A percentile compares a stretch with the other conserved stretches of the same genome.
Conservation (phyloP, 2,329 filamentous ascomycete species). For the Microdochium trichocladiopsis region DNA sequence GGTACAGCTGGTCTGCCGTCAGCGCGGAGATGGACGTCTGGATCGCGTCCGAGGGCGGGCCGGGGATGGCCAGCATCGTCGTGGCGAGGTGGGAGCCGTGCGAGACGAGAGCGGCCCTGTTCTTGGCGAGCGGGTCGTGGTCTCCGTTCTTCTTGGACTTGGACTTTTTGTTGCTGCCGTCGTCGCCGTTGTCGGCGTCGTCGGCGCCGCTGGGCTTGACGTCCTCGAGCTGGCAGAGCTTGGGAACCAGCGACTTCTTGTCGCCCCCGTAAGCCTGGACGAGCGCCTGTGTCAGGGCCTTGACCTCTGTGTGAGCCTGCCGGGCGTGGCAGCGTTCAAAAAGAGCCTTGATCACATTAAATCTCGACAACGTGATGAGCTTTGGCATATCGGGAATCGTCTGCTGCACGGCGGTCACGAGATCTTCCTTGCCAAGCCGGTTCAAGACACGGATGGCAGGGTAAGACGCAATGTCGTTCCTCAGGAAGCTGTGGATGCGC, state of each 20-base stretch:
- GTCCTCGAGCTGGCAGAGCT: slow-evolving; percentile 38
- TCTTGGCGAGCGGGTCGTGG: slow-evolving; percentile 40
- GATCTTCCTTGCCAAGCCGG: slow-evolving; percentile 78
- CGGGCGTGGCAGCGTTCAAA: slow-evolving; percentile 77
- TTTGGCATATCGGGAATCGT: slow-evolving; percentile 67
- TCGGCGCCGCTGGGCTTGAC: neutral
- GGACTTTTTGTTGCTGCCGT: slow-evolving; percentile 21
- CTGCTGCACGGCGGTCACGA: slow-evolving; percentile 63
- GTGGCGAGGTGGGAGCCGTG: slow-evolving; percentile 81
- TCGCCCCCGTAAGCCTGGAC: slow-evolving; percentile 39
- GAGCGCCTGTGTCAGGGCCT: slow-evolving; percentile 38
- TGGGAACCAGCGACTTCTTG: slow-evolving; percentile 39
- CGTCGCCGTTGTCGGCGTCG: slow-evolving; percentile 12
- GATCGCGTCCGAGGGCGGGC: slow-evolving; percentile 60
- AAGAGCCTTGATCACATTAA: slow-evolving; percentile 71
- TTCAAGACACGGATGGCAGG: slow-evolving; percentile 78
- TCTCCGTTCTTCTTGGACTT: slow-evolving; percentile 22
- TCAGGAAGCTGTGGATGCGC: slow-evolving; percentile 70
- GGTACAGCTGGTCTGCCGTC: slow-evolving; percentile 45
- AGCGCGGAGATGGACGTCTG: slow-evolving; percentile 64
- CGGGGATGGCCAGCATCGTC: slow-evolving; percentile 68
- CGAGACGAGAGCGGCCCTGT: slow-evolving; percentile 44
- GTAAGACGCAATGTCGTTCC: slow-evolving; percentile 87
- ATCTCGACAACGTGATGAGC: slow-evolving; percentile 68
- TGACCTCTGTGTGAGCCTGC: slow-evolving; percentile 45